Conservation (phyloP, 257 asterid genomes). For the Craterostigma plantagineum region DNA sequence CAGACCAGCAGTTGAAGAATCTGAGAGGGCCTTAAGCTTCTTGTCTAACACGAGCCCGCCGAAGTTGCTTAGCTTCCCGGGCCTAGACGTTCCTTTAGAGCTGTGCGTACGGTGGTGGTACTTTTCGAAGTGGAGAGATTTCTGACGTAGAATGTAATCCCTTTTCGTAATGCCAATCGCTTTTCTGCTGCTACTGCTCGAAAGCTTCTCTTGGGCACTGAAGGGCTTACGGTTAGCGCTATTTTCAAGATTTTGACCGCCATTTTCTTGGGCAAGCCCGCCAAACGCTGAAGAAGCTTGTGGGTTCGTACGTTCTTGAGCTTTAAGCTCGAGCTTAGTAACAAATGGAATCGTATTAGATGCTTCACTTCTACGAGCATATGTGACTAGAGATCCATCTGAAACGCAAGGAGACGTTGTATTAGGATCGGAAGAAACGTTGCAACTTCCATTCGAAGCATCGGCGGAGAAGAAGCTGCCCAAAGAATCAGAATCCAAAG, state of each 20-base stretch:
- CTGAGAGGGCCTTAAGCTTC: constrained; percentile 41
- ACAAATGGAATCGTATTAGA: too few species aligned
- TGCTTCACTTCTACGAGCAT: too few species aligned
- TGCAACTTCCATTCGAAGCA: constrained; percentile 17
- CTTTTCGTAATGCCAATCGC: constrained; percentile 35
- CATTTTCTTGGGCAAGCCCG: too few species aligned
- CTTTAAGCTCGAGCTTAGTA: too few species aligned
- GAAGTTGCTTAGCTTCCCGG: constrained; percentile 28
- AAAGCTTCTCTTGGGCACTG: constrained; percentile 32
- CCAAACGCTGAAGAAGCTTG: too few species aligned
- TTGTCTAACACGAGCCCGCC: constrained; percentile 48
- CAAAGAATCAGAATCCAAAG: constrained; percentile 53
- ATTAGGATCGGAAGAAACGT: constrained; percentile 22
- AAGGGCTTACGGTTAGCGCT: constrained; percentile 25
- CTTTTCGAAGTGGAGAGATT: constrained; percentile 44
- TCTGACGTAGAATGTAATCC: constrained; percentile 41
- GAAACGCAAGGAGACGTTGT: constrained; percentile 23
- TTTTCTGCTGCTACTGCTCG: constrained; percentile 23
- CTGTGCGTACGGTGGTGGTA: constrained; percentile 22
- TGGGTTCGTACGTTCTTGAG: constrained; percentile 3
- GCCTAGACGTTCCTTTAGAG: constrained; percentile 30
- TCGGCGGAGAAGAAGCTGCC: constrained; percentile 24
- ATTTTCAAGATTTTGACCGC: constrained; percentile 13
- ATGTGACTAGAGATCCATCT: constrained; percentile 8
- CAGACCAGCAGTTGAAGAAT: constrained; percentile 32